Percentiles rank a stretch among this genome's conserved stretches.
Conservation (phyloP, 1,284 basidiomycete species). For the Irpex sp. region DNA sequence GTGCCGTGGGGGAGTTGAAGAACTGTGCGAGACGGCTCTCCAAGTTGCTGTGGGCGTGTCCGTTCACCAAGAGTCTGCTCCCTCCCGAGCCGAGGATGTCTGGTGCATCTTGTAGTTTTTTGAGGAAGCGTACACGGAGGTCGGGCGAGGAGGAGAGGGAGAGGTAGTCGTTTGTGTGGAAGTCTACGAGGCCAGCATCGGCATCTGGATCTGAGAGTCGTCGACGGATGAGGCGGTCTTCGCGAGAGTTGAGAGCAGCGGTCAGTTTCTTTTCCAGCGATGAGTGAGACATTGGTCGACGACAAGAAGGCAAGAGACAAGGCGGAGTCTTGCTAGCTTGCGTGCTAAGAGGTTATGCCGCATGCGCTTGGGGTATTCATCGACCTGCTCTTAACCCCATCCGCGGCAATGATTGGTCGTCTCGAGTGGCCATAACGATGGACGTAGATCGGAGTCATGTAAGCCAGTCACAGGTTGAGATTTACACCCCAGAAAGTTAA, state of each 20-base stretch:
- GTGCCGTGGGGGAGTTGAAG: constrained; percentile 63
- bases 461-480: not conserved
- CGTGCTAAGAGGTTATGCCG: not conserved
- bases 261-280: constrained; percentile 37
- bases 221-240: constrained; percentile 58
- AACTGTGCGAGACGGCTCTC: constrained; percentile 66
- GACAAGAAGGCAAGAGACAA: not conserved
- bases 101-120: constrained; percentile 45
- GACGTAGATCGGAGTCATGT: constrained; percentile 9
- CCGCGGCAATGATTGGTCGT: not conserved
- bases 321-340: not conserved
- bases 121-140: constrained; percentile 58
- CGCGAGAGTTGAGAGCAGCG: constrained; percentile 57
- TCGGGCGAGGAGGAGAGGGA: constrained; percentile 66
- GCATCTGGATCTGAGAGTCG: constrained; percentile 49
- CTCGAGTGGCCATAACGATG: not conserved
- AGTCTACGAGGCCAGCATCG: constrained; percentile 55
- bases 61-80: constrained; percentile 86
- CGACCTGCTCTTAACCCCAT: not conserved
- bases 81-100: constrained; percentile 87
- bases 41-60: constrained; percentile 60
- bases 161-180: constrained; percentile 93
- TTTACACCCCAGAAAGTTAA: not conserved
- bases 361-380: not conserved
- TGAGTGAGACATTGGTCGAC: constrained; percentile 19